These are phyloP conservation scores for Madurella mycetomatis DNA, from an alignment of 2,329 filamentous ascomycete species.

Conservation along the genomic window DNA sequence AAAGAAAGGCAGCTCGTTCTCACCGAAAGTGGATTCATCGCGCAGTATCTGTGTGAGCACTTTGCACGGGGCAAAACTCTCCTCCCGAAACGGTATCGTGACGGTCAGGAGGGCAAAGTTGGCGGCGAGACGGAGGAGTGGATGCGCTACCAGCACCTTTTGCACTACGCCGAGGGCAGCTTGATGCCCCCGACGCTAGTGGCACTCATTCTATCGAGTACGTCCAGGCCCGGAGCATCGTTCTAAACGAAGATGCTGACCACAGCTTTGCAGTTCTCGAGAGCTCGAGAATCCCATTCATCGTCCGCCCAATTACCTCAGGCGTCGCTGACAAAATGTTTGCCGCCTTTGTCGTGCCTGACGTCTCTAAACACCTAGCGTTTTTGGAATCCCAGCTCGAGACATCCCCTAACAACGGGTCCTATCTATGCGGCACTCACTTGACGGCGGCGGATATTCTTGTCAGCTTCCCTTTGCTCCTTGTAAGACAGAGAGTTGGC, in stretches of 20 bases:
- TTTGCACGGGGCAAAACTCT: constrained; percentile 41
- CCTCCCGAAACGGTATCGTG: constrained; percentile 47
- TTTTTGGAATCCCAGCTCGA: constrained; percentile 45
- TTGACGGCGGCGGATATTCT: constrained; percentile 49
- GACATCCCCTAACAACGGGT: constrained; percentile 33
- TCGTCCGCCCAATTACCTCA: constrained; percentile 47
- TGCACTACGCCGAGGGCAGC: constrained; percentile 81
- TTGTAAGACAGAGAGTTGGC: constrained; percentile 36
- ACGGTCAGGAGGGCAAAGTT: constrained; percentile 48
- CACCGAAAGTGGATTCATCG: constrained; percentile 74
- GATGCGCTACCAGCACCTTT: constrained; percentile 57
- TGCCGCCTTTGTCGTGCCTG: constrained; percentile 40
- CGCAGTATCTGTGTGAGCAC: constrained; percentile 72
- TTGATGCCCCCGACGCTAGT: constrained; percentile 68
- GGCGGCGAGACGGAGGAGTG: constrained; percentile 56
- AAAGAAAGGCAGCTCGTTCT: constrained; percentile 51
- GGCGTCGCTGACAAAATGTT: constrained; percentile 39
- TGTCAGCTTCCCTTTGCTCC: constrained; percentile 46
- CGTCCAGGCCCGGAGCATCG: constrained; percentile 19
- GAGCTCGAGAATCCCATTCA: constrained; percentile 43
- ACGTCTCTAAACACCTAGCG: constrained; percentile 38
- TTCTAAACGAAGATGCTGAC: background rate
- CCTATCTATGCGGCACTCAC: constrained; percentile 43
- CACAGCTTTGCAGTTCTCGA: constrained; percentile 36
- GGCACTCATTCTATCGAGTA: constrained; percentile 53